Evolutionary conservation across 495 filamentous ascomycete species (phyloP).

Genomic region (Cudoniella acicularis): DNA sequence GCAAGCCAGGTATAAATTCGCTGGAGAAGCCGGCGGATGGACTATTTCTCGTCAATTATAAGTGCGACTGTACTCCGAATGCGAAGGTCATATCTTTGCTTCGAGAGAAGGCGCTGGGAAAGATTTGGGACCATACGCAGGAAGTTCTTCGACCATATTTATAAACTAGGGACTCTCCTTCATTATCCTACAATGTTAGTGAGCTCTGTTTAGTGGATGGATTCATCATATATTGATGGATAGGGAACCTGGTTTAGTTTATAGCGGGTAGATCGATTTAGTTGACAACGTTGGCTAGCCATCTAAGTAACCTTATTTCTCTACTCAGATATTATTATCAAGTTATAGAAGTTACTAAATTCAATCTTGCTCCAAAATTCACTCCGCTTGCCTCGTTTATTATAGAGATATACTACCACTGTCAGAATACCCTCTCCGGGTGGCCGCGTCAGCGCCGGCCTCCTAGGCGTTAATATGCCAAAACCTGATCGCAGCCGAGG

Average conservation of each 20-base stretch:
- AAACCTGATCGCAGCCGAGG: too few species aligned
- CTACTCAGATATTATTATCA: too few species aligned
- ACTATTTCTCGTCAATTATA: slow-evolving; percentile 26
- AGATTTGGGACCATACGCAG: slow-evolving; percentile 1
- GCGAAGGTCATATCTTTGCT: neutral
- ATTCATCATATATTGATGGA: slow-evolving; percentile 2
- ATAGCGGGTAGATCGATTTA: neutral
- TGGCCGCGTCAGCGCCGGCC: too few species aligned
- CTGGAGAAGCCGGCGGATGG: slow-evolving; percentile 19
- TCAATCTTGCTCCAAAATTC: too few species aligned
- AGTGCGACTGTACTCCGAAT: neutral
- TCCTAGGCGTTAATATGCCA: too few species aligned
- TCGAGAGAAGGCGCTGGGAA: neutral
- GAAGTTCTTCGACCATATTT: slow-evolving; percentile 27
- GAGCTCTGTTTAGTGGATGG: slow-evolving; percentile 5
- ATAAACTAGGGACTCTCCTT: slow-evolving; percentile 10
- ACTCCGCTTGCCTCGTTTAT: too few species aligned
- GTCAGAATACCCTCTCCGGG: too few species aligned
- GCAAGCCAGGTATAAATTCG: slow-evolving; percentile 17
- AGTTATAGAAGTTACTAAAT: too few species aligned
- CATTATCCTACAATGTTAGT: slow-evolving; percentile 4
- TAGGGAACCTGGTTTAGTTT: slow-evolving; percentile 5
- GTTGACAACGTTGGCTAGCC: slow-evolving; percentile 19
- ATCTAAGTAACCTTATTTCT: too few species aligned
- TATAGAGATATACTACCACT: too few species aligned